These are phyloP conservation scores for Picea sitchensis DNA, from an alignment of 75 land plant genomes.

Conservation along the genomic window DNA sequence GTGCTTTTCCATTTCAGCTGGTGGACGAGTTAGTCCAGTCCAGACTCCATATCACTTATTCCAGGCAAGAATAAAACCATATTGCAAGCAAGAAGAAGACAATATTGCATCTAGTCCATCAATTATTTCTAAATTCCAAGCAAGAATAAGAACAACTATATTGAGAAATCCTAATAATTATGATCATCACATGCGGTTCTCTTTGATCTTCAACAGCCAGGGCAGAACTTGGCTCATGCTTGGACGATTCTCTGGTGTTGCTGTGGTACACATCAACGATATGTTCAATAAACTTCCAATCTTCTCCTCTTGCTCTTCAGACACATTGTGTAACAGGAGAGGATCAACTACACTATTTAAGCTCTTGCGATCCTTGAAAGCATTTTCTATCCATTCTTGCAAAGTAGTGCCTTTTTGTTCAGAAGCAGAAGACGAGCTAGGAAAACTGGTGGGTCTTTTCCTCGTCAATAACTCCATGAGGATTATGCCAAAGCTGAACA, in stretches of 20 bases:
- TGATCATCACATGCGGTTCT: not conserved
- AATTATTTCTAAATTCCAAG: too few relatives aligned
- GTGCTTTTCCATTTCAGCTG: too few relatives aligned
- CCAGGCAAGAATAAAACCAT: too few relatives aligned
- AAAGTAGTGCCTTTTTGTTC: constrained; percentile 20
- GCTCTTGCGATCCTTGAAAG: constrained; percentile 13
- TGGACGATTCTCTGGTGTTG: constrained; percentile 9
- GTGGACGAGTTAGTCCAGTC: too few relatives aligned
- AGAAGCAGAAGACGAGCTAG: constrained; percentile 13
- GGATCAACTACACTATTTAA: constrained; percentile 32
- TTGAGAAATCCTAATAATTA: too few relatives aligned
- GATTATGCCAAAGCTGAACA: constrained; percentile 63
- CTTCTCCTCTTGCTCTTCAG: constrained; percentile 14
- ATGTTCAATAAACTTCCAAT: constrained; percentile 12
- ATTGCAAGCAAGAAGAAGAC: too few relatives aligned
- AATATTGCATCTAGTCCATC: too few relatives aligned
- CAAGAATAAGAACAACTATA: too few relatives aligned
- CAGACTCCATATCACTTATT: too few relatives aligned
- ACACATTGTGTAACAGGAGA: not conserved
- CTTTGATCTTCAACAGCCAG: not conserved
- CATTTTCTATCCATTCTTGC: constrained; percentile 28
- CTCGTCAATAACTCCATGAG: constrained; percentile 54
- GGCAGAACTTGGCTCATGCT: constrained; percentile 18
- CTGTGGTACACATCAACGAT: constrained; percentile 12
- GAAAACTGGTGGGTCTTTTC: constrained; percentile 43